Evolutionary conservation across 305 asterid genomes (phyloP), one percentile per base, ranked within the genome.

Genomic region (Fraxinus paxiana): DNA sequence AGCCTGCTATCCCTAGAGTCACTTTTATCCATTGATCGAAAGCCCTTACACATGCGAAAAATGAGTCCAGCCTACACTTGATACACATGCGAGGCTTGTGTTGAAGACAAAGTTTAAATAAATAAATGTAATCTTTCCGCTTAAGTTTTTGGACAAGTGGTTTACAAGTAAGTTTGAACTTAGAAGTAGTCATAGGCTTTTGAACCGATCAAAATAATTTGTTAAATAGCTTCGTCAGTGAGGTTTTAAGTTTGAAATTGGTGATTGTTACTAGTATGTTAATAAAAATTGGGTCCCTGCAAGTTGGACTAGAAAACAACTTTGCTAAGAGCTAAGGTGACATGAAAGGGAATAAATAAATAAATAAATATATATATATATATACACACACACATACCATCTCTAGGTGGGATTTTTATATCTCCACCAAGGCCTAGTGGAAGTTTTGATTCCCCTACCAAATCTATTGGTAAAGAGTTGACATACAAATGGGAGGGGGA

Each of bases 201-300:
- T 37, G 80, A 85, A 79, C 4, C 22, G 37, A 81, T 80, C 83
- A 82, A 75, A 20, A 59, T 83, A 65, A 82, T 87, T 85, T 35
- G 90, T 85, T 84, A 85, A 83, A 84, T 51, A 73, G 84, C 61
- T 72, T 63, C 79, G 81, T 84, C 88, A 82, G 73, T 51, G 28
- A 5, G 67, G 33, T 9, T 71, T 54, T 8, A 72, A 76, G 48
- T 78, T 61, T 9, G 41, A 54, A 70, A 28, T 76, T 54, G 48
- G 8, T 69, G 75, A 69, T 69, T 5, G 9, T 30, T 28, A 69
- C 8, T 28, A 31, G 13, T 69, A 69, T 69, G 75, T 69, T 69
- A 31, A 12, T 15, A n/a, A 13, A 28, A 30, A 69, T 69, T 69
- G 20, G 70, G 33, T 22, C 34, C 13, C 17, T 24, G 4, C 34